A percentile compares a stretch with the other conserved stretches of the same genome.
Evolutionary conservation across 441 rosid genomes (phyloP).

Genomic region (Pelargonium fulgidum): DNA sequence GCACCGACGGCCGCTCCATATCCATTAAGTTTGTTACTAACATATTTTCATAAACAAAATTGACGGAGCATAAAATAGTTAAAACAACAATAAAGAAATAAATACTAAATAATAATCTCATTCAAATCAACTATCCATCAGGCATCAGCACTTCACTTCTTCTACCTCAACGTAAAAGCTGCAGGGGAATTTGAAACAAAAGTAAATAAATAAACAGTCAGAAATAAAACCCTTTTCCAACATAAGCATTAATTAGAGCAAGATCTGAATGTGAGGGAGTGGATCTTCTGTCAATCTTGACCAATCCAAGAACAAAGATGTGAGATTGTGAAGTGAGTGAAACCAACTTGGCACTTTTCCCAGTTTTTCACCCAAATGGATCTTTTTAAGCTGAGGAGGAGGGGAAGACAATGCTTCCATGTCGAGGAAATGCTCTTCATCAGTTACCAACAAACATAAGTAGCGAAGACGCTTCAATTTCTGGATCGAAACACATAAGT

Average conservation of each 20-base stretch:
- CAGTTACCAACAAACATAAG: background rate
- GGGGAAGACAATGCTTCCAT: background rate
- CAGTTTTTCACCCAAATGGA: background rate
- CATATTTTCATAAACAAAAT: no score
- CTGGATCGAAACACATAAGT: slow-evolving; percentile 25
- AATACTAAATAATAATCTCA: no score
- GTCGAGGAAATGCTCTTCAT: background rate
- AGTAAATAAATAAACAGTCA: no score
- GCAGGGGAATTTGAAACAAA: no score
- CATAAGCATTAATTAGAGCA: background rate
- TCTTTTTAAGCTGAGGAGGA: background rate
- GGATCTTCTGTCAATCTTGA: background rate
- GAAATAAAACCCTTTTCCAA: background rate
- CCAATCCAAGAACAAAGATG: background rate
- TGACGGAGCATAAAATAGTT: no score
- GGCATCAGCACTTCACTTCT: no score
- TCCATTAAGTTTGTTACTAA: no score
- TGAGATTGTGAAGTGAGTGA: background rate
- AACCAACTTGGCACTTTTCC: background rate
- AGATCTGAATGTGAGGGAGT: background rate
- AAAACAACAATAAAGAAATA: no score
- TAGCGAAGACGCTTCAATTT: slow-evolving; percentile 16
- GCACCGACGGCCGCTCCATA: no score
- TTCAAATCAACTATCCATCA: no score
- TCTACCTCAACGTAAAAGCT: no score